Base-by-base conservation (phyloP, 108 stramenopile species). In the Epithemia pelagica region DNA sequence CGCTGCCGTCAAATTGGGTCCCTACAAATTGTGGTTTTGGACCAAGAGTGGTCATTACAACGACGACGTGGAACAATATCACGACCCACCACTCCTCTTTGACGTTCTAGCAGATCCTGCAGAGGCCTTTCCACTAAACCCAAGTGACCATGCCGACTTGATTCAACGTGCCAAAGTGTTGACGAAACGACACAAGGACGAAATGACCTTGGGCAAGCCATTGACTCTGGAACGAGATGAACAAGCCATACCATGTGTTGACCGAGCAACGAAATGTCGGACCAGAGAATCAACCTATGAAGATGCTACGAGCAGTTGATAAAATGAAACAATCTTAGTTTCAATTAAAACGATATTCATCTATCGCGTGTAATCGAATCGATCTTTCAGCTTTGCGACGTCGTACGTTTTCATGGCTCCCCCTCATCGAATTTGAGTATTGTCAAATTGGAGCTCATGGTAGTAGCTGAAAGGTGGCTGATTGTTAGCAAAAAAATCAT, bases 31-130 rank as follows among this genome's bases (percentile, higher is more conserved):
- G 15, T 82, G 81, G 82, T 72, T 82, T 28, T 87, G 62, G 62
- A 87, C 86, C 51, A 87, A 87, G 65, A 80, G 80, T 60, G 68
- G 74, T n/a, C 88, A 89, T 57, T 86, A 85, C 78, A 84, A 84
- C 55, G 66, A 59, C 53, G 82, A 85, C 58, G 57, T 57, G 15
- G 83, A 78, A 54, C 69, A 68, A n/a, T 81, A 61, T 52, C 84
- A 89, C 64, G 82, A 86, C 59, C 88, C 88, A 15, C 84, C 88
- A 22, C 54, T 89, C n/a, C 22, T 86, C 10, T 89, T 90, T 66
- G 71, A 88, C 46, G 72, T 80, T 25, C 1, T 78, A 54, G 26
- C 55, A 5, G 88, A 90, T 69, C 88, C 83, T 26, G 82, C 79
- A 20, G 88, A 90, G 64, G 67, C 76, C 15, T 33, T 22, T 7